A percentile compares a stretch with the other conserved stretches of the same genome.
These are phyloP conservation scores for Erigeron canadensis DNA, from an alignment of 129 eudicot genomes.

Conservation along the genomic window DNA sequence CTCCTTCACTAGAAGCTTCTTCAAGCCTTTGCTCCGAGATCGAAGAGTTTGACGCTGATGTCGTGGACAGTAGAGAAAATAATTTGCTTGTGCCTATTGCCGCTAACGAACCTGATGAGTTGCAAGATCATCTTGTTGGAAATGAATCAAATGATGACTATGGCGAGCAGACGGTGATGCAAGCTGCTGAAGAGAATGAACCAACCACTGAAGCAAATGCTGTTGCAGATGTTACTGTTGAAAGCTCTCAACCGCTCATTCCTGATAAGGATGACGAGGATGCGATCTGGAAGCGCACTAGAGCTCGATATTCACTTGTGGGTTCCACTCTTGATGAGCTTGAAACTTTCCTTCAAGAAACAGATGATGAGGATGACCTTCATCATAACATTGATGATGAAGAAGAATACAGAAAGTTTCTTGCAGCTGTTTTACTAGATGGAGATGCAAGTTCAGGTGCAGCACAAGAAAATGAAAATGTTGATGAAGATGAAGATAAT, in stretches of 20 bases:
- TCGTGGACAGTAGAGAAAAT: conserved; percentile 51
- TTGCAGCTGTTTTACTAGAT: conserved; percentile 82
- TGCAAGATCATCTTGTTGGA: conserved; percentile 32
- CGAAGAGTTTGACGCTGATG: conserved; percentile 71
- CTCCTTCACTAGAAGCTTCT: conserved; percentile 71
- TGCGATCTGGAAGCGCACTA: conserved; percentile 89
- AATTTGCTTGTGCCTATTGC: conserved; percentile 24
- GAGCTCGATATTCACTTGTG: conserved; percentile 97
- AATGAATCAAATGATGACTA: conserved; percentile 33
- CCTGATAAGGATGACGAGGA: conserved; percentile 61
- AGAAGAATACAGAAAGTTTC: conserved; percentile 87
- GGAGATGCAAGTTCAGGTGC: conserved; percentile 44
- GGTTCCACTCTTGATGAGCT: conserved; percentile 93
- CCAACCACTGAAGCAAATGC: conserved; percentile 30
- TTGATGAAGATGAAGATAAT: conserved; percentile 88
- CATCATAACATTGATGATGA: conserved; percentile 88
- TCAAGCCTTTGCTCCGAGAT: conserved; percentile 87
- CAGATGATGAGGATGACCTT: conserved; percentile 93
- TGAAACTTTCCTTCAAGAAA: conserved; percentile 95
- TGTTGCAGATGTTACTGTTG: conserved; percentile 32
- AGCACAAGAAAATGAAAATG: conserved; percentile 47
- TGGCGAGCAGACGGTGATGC: conserved; percentile 39
- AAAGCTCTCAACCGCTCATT: conserved; percentile 31
- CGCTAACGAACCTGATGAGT: conserved; percentile 24
- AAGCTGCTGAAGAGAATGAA: conserved; percentile 39